phyloP scores from a whole-genome alignment of 2,329 filamentous ascomycete species.

The Myriosclerotinia duriaeana region DNA sequence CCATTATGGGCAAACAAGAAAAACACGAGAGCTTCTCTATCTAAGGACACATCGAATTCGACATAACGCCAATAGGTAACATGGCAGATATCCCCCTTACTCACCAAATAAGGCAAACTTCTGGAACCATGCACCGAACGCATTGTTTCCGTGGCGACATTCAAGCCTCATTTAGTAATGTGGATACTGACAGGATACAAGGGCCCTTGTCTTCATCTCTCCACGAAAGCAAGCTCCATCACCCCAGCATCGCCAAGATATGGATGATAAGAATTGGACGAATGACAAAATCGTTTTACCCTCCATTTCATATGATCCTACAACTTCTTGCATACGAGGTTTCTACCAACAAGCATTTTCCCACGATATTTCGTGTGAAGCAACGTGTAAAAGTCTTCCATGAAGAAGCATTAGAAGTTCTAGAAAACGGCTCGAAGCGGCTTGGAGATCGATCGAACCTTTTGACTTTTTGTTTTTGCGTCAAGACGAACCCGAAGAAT shows the following conservation, averaged over 20 bases:
- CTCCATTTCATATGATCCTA: neutral
- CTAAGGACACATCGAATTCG: neutral
- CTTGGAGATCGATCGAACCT: neutral
- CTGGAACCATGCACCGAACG: conserved; percentile 18
- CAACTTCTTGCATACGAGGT: neutral
- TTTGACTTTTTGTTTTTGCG: neutral
- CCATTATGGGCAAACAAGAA: neutral
- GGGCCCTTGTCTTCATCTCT: neutral
- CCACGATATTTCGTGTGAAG: neutral
- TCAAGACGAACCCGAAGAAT: neutral
- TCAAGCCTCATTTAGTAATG: too few relatives aligned
- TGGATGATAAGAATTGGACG: conserved; percentile 1
- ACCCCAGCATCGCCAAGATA: conserved; percentile 5
- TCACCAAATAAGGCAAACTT: conserved; percentile 6
- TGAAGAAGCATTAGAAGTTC: neutral
- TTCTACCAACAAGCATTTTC: conserved; percentile 1
- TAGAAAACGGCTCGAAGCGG: neutral
- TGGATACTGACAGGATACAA: neutral
- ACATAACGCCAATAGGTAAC: conserved; percentile 2
- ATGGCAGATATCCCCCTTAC: conserved; percentile 3
- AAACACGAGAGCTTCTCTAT: conserved; percentile 4
- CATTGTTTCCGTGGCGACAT: conserved; percentile 12
- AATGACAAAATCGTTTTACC: neutral
- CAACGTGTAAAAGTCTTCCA: neutral
- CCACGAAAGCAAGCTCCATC: neutral